These are phyloP conservation scores for Penicillium lagena DNA, from an alignment of 495 filamentous ascomycete species.

Conservation along the genomic window DNA sequence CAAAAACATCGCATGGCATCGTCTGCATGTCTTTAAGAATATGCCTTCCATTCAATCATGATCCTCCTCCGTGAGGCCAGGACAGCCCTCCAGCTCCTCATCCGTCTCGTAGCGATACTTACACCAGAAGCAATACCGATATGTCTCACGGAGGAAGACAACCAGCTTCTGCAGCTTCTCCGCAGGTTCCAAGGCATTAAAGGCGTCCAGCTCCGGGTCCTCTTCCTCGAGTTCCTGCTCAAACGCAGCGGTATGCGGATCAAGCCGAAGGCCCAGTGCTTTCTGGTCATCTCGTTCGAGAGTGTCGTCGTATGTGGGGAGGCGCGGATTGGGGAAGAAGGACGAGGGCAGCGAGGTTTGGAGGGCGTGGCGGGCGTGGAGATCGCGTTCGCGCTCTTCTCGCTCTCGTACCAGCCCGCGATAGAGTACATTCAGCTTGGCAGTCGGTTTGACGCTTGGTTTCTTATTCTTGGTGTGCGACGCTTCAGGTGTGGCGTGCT, in stretches of 20 bases:
- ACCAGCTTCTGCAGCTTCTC: conserved; percentile 63
- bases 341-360: conserved; percentile 53
- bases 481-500: conserved; percentile 16
- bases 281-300: conserved; percentile 50
- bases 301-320: conserved; percentile 45
- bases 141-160: conserved; percentile 57
- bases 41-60: conserved; percentile 55
- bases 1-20: too few relatives aligned
- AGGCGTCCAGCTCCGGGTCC: conserved; percentile 79
- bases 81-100: conserved; percentile 75
- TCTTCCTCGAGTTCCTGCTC: conserved; percentile 76
- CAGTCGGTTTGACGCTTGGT: conserved; percentile 35
- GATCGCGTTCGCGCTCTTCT: conserved; percentile 62
- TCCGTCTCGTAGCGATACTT: conserved; percentile 67
- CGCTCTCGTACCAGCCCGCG: conserved; percentile 64
- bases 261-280: conserved; percentile 40
- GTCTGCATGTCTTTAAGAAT: conserved; percentile 10
- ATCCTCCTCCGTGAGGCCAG: conserved; percentile 84
- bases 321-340: conserved; percentile 37
- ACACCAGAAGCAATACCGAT: conserved; percentile 95
- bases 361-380: conserved; percentile 61
- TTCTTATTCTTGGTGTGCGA: neutral
- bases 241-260: conserved; percentile 29
- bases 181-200: conserved; percentile 57
- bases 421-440: conserved; percentile 72